Evolutionary conservation across 2,329 filamentous ascomycete species (phyloP), one percentile per base, ranked within the genome.

Genomic region (Trichoderma endophyticum): DNA sequence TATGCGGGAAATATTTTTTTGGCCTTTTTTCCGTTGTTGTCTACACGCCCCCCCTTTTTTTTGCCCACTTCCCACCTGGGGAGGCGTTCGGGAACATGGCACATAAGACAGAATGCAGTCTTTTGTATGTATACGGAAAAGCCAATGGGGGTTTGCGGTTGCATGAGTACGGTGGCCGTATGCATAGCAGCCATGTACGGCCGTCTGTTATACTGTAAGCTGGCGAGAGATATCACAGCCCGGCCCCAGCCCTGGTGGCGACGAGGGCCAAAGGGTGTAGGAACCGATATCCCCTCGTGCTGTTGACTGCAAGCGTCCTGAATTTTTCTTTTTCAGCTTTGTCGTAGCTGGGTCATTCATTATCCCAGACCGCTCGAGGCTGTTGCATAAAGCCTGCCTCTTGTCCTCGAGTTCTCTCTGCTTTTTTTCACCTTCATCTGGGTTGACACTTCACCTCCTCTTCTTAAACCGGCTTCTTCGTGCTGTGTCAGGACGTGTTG

Each of bases 1-100:
- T 63, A 63, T 72, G 70, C 64, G 70, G 70, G 57, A 72, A 72
- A 69, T 69, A 61, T 36, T 61, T 21, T 21, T 11, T 57, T 18
- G 15, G 24, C 14, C 12, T 21, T 48, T 59, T 32, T 43, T 56
- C 8, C 30, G 43, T 68, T 24, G 32, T 26, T 51, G 24, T 51
- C 8, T 28, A 51, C 56, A 70, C 66, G 28, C 66, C 56, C 66
- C 57, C 57, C 57, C 6, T 39, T 62, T 51, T 21, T 1, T 14
- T 26, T 56, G 30, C 28, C 32, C 30, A 30, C 18, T 11, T 34
- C n/a, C 32, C 57, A 65, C 63, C 7, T 26, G 51, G 63, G 64
- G 64, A 48, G 32, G 48, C 51, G n/a, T 60, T 12, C 18, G 57
- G 57, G 28, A 30, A 56, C 63, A 66, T 66, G 21, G 21, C 43